These are phyloP conservation scores for Adansonia madagascariensis DNA, from an alignment of 441 rosid genomes.

Conservation along the genomic window DNA sequence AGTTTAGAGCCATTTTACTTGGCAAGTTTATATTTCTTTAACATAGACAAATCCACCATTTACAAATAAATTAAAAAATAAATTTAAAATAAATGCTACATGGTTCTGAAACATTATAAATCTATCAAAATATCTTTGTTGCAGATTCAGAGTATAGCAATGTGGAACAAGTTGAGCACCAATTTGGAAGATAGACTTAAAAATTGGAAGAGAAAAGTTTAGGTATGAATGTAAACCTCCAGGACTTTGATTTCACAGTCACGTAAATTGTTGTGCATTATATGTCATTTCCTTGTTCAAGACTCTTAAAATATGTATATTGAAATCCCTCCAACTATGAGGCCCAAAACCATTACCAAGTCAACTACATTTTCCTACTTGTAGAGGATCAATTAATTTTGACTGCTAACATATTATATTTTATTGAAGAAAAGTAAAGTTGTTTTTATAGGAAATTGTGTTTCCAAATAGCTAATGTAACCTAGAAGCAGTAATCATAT, in stretches of 20 bases:
- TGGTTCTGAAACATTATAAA: background rate
- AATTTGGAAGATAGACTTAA: background rate
- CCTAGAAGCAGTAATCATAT: too few relatives aligned
- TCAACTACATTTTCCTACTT: slow-evolving; percentile 89
- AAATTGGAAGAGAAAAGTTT: background rate
- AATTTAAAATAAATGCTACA: background rate
- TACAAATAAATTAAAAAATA: too few relatives aligned
- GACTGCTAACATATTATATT: too few relatives aligned
- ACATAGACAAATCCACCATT: too few relatives aligned
- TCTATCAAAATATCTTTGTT: background rate
- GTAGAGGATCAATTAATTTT: slow-evolving; percentile 54
- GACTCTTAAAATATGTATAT: slow-evolving; percentile 79
- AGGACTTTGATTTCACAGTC: slow-evolving; percentile 89
- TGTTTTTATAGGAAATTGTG: too few relatives aligned
- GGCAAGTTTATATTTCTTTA: background rate
- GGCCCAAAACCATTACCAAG: slow-evolving; percentile 73
- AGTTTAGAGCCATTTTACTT: background rate
- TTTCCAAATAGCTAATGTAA: too few relatives aligned
- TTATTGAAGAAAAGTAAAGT: too few relatives aligned
- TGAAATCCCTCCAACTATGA: slow-evolving; percentile 87
- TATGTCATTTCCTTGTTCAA: slow-evolving; percentile 97
- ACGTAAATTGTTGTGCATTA: slow-evolving; percentile 69
- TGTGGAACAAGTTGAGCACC: background rate
- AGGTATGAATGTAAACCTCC: slow-evolving; percentile 54
- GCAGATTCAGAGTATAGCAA: background rate